Evolutionary conservation across 306 rosid species (phyloP).

Genomic region (Corylus avellana): DNA sequence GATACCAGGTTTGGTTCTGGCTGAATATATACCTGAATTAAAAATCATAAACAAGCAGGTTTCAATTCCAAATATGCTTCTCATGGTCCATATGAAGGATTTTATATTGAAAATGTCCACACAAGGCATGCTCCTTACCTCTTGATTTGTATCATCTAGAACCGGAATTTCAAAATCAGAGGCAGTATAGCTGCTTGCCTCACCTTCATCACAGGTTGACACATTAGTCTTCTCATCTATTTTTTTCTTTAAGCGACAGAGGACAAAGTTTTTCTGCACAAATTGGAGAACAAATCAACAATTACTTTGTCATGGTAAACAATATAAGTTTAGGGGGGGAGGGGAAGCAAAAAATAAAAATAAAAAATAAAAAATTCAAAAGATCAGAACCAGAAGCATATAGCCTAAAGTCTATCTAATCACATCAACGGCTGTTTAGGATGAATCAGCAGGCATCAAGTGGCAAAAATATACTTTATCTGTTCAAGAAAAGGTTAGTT

Average conservation of each 20-base stretch:
- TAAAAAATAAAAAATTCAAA: not conserved
- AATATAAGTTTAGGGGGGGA: not conserved
- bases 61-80: slow-evolving; percentile 19
- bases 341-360: not conserved
- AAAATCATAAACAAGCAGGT: slow-evolving; percentile 14
- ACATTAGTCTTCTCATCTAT: slow-evolving; percentile 16
- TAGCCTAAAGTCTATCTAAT: not conserved
- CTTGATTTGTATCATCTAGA: not conserved
- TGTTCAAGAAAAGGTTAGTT: not conserved
- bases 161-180: slow-evolving; percentile 21
- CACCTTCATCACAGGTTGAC: slow-evolving; percentile 26
- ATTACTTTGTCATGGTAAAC: not conserved
- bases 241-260: slow-evolving; percentile 46
- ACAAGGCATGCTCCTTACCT: slow-evolving; percentile 38
- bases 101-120: not conserved
- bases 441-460: not conserved
- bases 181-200: slow-evolving; percentile 22
- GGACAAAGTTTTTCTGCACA: slow-evolving; percentile 48
- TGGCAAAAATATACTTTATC: not conserved
- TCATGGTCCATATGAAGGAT: not conserved
- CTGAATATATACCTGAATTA: slow-evolving; percentile 8
- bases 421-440: slow-evolving; percentile 2
- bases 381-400: slow-evolving; percentile 15
- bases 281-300: slow-evolving; percentile 17
- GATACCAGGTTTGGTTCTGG: slow-evolving; percentile 1